Percentiles rank a stretch among this genome's conserved stretches.
Evolutionary conservation across 805 yeast genomes (phyloP).

Genomic region (Candida corydali): DNA sequence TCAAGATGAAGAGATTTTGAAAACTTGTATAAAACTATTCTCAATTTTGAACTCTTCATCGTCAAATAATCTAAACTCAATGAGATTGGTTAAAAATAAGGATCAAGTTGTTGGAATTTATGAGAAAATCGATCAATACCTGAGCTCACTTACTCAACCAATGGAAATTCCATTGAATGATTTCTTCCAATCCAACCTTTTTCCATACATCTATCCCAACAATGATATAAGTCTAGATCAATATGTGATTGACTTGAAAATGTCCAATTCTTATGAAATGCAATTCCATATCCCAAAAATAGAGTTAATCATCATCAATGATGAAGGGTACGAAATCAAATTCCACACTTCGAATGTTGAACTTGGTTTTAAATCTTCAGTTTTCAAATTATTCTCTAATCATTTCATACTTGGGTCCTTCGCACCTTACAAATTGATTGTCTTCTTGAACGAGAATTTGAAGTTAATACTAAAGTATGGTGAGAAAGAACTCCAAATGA

Average conservation of each 20-base stretch:
- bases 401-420: conserved; percentile 12
- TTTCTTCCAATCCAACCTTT: conserved; percentile 32
- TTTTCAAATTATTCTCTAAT: conserved; percentile 9
- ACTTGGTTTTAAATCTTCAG: conserved; percentile 7
- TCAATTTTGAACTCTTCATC: conserved; percentile 22
- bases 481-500: conserved; percentile 1
- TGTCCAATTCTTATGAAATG: conserved; percentile 27
- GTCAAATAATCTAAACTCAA: conserved; percentile 7
- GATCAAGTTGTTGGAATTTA: conserved; percentile 11
- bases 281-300: conserved; percentile 19
- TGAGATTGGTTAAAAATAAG: conserved; percentile 13
- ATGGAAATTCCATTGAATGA: conserved; percentile 21
- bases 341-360: conserved; percentile 7
- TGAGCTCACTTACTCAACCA: conserved; percentile 10
- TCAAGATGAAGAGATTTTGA: conserved; percentile 31
- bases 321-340: conserved; percentile 5
- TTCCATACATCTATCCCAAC: conserved; percentile 33
- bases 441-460: conserved; percentile 8
- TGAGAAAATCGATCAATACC: conserved; percentile 19
- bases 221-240: conserved; percentile 22
- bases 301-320: conserved; percentile 14
- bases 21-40: conserved; percentile 39
- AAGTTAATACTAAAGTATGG: conserved; percentile 4
- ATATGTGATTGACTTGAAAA: conserved; percentile 31
- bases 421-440: conserved; percentile 4